Conservation (phyloP, 192 early-diverging fungal genomes). For the Spizellomyces sp. region DNA sequence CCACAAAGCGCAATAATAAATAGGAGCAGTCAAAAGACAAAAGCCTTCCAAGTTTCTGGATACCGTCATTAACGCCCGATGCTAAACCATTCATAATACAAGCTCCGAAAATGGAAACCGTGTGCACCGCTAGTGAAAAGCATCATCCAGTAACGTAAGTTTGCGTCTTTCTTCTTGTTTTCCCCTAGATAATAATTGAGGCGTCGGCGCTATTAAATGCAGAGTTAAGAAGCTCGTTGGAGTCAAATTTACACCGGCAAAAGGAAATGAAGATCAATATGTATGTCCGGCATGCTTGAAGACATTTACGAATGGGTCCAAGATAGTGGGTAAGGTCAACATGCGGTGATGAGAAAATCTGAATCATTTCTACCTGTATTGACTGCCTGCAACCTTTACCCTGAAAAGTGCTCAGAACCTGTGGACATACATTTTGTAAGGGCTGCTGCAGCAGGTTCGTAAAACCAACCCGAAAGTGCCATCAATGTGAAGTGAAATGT, state of each 20-base stretch:
- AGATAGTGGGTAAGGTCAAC: constrained; percentile 56
- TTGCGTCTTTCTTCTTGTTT: background rate
- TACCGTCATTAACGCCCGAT: constrained; percentile 72
- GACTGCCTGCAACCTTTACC: background rate
- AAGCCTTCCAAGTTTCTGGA: constrained; percentile 69
- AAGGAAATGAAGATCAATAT: constrained; percentile 42
- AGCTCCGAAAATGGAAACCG: constrained; percentile 55
- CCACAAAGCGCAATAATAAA: constrained; percentile 1
- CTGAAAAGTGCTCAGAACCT: constrained; percentile 57
- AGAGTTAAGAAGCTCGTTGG: constrained; percentile 69
- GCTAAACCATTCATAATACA: constrained; percentile 57
- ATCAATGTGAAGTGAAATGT: constrained; percentile 65
- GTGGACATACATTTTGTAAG: constrained; percentile 76
- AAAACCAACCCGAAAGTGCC: constrained; percentile 67
- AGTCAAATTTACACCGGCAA: constrained; percentile 62
- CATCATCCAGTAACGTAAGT: constrained; percentile 66
- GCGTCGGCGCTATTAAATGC: background rate
- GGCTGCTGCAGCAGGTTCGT: constrained; percentile 69
- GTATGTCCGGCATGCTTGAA: constrained; percentile 76
- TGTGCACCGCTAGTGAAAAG: constrained; percentile 66
- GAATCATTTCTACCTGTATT: too few species aligned
- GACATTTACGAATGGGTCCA: constrained; percentile 69
- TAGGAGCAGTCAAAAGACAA: constrained; percentile 33
- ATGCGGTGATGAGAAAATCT: too few species aligned
- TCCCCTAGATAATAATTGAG: constrained; percentile 4